A percentile compares a stretch with the other conserved stretches of the same genome.
These are phyloP conservation scores for Globisporangium abappressorium DNA, from an alignment of 352 stramenopile genomes.

Conservation along the genomic window DNA sequence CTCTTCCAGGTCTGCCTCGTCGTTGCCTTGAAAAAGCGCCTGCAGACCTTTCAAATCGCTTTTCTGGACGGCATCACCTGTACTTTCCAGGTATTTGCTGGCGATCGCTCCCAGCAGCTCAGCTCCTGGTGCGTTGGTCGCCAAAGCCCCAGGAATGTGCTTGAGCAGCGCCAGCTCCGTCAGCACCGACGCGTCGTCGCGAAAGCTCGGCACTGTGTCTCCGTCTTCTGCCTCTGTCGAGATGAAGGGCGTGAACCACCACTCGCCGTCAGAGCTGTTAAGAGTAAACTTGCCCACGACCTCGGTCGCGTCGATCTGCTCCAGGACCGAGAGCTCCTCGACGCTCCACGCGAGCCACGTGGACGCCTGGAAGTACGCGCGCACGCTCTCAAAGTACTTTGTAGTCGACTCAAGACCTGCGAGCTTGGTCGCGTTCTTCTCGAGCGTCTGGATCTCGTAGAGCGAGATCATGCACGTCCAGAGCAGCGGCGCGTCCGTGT, in stretches of 20 bases:
- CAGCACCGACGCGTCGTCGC: not conserved
- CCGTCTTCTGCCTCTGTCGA: not conserved
- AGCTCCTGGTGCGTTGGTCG: not conserved
- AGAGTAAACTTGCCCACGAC: not conserved
- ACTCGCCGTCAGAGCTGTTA: not conserved
- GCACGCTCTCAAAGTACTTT: slow-evolving; percentile 2
- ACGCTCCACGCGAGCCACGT: not conserved
- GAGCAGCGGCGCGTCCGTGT: not conserved
- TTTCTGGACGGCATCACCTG: not conserved
- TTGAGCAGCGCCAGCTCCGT: slow-evolving; percentile 1
- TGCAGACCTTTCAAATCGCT: not conserved
- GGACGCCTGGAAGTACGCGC: not conserved
- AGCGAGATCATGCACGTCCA: not conserved
- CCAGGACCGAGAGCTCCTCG: not conserved
- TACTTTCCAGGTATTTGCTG: not conserved
- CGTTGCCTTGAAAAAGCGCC: not conserved
- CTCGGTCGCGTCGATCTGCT: slow-evolving; percentile 2
- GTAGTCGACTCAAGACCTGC: not conserved
- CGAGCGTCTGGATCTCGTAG: not conserved
- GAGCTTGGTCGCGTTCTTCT: not conserved
- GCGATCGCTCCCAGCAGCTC: not conserved
- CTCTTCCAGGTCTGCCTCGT: not conserved
- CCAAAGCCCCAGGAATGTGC: not conserved
- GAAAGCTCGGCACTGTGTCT: not conserved
- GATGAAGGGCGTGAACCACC: not conserved